phyloP scores from a whole-genome alignment of 148 eudicot genomes.

The Rhododendron griersonianum region DNA sequence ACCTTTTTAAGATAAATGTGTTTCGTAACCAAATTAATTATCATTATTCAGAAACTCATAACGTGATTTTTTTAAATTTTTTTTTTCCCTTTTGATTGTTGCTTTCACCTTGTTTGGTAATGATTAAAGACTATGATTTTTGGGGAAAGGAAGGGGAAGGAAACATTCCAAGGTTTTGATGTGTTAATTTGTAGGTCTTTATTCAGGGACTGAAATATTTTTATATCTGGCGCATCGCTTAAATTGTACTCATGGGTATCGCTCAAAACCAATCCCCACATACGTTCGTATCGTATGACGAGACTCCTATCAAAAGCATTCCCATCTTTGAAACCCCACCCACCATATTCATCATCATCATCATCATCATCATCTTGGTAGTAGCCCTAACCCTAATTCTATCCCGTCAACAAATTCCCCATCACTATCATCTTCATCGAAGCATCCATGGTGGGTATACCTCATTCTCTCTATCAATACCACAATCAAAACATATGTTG shows the following conservation, averaged over 20 bases:
- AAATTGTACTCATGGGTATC: too few relatives aligned
- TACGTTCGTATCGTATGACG: slow-evolving; percentile 5
- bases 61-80: too few relatives aligned
- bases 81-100: not conserved
- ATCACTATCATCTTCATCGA: slow-evolving; percentile 7
- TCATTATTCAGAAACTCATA: too few relatives aligned
- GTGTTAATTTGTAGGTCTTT: not conserved
- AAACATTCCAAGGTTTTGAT: not conserved
- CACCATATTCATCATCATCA: slow-evolving; percentile 13
- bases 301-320: slow-evolving; percentile 25
- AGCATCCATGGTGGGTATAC: slow-evolving; percentile 48
- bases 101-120: not conserved
- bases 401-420: not conserved
- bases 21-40: too few relatives aligned
- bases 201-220: too few relatives aligned
- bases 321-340: slow-evolving; percentile 38
- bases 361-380: slow-evolving; percentile 15
- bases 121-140: not conserved
- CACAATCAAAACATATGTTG: slow-evolving; percentile 76
- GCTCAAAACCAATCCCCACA: not conserved
- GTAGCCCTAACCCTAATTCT: slow-evolving; percentile 6
- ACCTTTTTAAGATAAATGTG: too few relatives aligned
- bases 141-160: not conserved
- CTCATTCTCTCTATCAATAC: slow-evolving; percentile 58
- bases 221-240: too few relatives aligned